Evolutionary conservation across 768 basidiomycete species (phyloP).

Genomic region (Cantharellus anzutake): DNA sequence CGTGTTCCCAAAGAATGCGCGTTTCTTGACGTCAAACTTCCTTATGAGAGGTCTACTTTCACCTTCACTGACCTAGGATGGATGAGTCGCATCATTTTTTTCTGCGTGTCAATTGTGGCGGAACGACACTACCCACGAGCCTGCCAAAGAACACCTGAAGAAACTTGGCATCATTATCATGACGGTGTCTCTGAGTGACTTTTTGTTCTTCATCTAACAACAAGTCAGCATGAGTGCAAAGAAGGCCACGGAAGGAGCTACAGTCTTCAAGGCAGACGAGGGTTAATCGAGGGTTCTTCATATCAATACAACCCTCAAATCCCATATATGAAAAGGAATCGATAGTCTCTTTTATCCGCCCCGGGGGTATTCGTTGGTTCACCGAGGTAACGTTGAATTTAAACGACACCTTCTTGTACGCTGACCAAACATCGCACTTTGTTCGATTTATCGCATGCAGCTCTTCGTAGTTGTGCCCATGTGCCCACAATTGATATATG

Average conservation of each 20-base stretch:
- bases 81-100: not conserved
- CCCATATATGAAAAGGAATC: constrained; percentile 76
- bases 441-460: constrained; percentile 35
- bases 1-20: constrained; percentile 84
- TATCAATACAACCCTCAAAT: constrained; percentile 59
- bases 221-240: constrained; percentile 9
- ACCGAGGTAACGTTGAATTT: constrained; percentile 59
- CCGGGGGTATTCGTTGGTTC: constrained; percentile 53
- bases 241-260: constrained; percentile 16
- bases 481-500: constrained; percentile 59
- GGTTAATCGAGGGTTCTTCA: constrained; percentile 58
- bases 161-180: constrained; percentile 47
- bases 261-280: constrained; percentile 78
- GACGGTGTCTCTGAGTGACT: constrained; percentile 1
- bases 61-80: constrained; percentile 35
- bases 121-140: constrained; percentile 37
- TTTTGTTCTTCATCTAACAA: constrained; percentile 4
- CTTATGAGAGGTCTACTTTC: constrained; percentile 46
- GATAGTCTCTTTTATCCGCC: constrained; percentile 44
- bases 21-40: constrained; percentile 74
- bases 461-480: constrained; percentile 46
- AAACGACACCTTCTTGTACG: constrained; percentile 50
- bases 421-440: constrained; percentile 29
- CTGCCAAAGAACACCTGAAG: constrained; percentile 64
- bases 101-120: not conserved